Base-by-base conservation (phyloP, 1,139 yeast species). In the Eremothecium cymbalariae region DNA sequence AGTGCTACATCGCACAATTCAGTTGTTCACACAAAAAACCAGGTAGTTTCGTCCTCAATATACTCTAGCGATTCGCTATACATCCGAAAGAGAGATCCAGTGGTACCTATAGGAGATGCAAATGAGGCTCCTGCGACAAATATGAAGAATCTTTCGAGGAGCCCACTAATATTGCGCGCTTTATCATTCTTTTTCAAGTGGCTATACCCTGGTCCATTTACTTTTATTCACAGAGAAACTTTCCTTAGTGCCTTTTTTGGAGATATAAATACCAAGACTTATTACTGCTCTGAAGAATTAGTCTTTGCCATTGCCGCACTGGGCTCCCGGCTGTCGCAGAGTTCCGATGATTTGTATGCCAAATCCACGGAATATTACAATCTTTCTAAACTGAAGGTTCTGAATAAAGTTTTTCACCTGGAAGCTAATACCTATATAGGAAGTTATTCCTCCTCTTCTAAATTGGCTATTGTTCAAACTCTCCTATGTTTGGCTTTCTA, bases 161-260 rank as follows among this genome's bases (percentile, higher is more conserved):
- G 63, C 14, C 73, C 40, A 50, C 65, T 37, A 59, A 67, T 39
- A 63, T 70, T 52, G 45, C 40, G 44, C 18, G 49, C 56, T 3
- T 33, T 74, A 25, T 67, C 71, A 36, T 51, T 68, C 11, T 75
- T 74, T 48, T 75, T 75, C 51, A 69, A 70, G 27, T 74, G 80
- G 79, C 70, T 72, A 44, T 75, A 75, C 42, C 80, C 81, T 2
- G 77, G 71, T 43, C 72, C 72, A 45, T 71, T 70, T 47, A 67
- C 72, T 68, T 74, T 74, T 47, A 67, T 75, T 16, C 75, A 72
- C 46, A 53, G 82, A 39, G 82, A 75, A 48, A 73, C 79, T 0
- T 75, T 75, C 46, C 51, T 75, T 35, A 64, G 63, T 37, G 77
- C 74, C 40, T 65, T 72, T 49, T 67, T 73, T 54, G 61, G 69